Conservation (phyloP, 257 asterid genomes). For the Przewalskia tangutica region DNA sequence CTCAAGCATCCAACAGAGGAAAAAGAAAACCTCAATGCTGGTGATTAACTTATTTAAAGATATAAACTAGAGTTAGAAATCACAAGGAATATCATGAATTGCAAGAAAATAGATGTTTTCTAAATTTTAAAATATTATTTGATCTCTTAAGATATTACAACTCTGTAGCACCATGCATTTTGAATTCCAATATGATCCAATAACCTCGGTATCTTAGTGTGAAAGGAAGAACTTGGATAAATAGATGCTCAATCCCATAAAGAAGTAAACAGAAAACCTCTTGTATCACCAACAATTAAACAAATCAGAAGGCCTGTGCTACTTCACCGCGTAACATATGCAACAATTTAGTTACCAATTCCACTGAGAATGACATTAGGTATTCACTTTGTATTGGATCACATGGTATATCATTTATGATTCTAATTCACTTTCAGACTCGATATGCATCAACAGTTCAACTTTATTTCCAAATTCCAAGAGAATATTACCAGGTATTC, state of each 20-base stretch:
- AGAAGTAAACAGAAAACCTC: background rate
- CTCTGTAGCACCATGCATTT: background rate
- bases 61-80: background rate
- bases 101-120: background rate
- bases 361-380: background rate
- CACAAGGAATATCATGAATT: background rate
- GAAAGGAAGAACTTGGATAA: background rate
- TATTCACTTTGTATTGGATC: background rate
- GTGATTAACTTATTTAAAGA: background rate
- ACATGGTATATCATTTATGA: background rate
- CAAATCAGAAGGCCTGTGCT: background rate
- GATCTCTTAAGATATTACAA: background rate
- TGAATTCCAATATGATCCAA: background rate
- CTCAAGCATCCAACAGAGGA: background rate
- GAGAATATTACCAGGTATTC: background rate
- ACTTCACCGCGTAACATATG: background rate
- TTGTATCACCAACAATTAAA: background rate
- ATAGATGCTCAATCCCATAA: background rate
- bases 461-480: background rate
- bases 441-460: background rate
- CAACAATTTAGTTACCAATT: background rate
- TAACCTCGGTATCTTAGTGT: background rate
- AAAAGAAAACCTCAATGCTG: background rate
- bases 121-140: background rate
- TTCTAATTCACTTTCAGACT: background rate